Base-by-base conservation (phyloP, 2,329 filamentous ascomycete species). In the Colletotrichum lupini region DNA sequence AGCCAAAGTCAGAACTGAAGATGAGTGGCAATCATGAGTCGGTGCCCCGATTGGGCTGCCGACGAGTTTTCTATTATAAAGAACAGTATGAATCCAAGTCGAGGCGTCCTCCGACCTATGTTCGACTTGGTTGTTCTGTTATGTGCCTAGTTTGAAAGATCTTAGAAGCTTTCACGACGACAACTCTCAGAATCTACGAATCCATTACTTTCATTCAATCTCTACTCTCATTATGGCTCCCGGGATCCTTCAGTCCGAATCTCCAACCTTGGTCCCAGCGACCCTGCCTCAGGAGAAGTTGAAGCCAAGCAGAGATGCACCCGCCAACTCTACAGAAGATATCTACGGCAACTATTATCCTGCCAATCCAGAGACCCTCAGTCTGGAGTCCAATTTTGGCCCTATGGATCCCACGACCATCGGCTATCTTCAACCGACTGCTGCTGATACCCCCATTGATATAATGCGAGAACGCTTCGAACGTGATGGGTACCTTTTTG, bases 391-490 rank as follows among this genome's bases (percentile, higher is more conserved):
- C 11, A 53, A 53, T 3, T 53, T 53, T 53, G 49, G 49, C 49
- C 19, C 49, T 42, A 53, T 53, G 49, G 14, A n/a, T 9, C 19
- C 22, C n/a, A 19, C 49, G 12, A 53, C n/a, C 5, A 24, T 53
- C 19, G 66, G 66, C 19, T 83, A 90, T 16, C 84, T 92, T 2
- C 81, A 91, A 52, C 87, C 86, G 11, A 42, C 37, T 3, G 19
- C 82, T 90, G 70, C 1, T 89, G 92, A 77, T 91, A 53, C 49
- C 7, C 49, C 49, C n/a, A 24, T 53, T 53, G 49, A 53, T 1
- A 53, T 9, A 9, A 24, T 53, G 49, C 49, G 49, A 12, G 49
- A 90, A 89, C 78, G 92, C 1, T 92, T 92, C 79, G 92, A n/a
- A 24, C 49, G 49, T 5, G 49, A 53, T 53, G 49, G 19, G 4